phyloP scores from a whole-genome alignment of 257 asterid species.

The Fraxinus pennsylvanica region DNA sequence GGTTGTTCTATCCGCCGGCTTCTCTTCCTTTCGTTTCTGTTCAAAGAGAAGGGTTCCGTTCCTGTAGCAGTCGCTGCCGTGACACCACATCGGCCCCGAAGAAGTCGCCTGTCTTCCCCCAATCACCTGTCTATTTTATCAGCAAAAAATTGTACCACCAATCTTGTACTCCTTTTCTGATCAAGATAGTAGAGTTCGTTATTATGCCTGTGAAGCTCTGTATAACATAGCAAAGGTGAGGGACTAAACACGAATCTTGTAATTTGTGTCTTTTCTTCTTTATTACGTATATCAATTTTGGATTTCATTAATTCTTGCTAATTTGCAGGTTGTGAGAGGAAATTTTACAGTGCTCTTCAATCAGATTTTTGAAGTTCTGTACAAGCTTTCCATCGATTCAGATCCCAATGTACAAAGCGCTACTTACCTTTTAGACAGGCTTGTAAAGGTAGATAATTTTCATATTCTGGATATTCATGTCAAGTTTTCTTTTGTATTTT shows the following conservation, averaged over 20 bases:
- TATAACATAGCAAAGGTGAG: constrained; percentile 99
- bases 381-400: constrained; percentile 97
- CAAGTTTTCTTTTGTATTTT: background rate
- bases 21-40: no score
- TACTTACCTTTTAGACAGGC: constrained; percentile 97
- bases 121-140: constrained; percentile 33
- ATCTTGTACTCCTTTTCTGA: constrained; percentile 86
- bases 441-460: constrained; percentile 67
- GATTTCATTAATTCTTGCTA: constrained; percentile 24
- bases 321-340: constrained; percentile 93
- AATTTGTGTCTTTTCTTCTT: constrained; percentile 5
- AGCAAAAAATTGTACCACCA: constrained; percentile 98
- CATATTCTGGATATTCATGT: background rate
- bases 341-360: constrained; percentile 94
- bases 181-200: constrained; percentile 97
- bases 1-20: no score
- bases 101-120: no score
- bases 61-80: no score
- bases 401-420: constrained; percentile 99
- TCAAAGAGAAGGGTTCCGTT: no score
- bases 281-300: constrained; percentile 16
- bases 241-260: constrained; percentile 4
- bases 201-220: constrained; percentile 97
- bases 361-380: constrained; percentile 86
- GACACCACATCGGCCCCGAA: no score